Evolutionary conservation across 225 moss, liverwort and hornwort genomes (phyloP).

Genomic region (Sphagnum tenellum): DNA sequence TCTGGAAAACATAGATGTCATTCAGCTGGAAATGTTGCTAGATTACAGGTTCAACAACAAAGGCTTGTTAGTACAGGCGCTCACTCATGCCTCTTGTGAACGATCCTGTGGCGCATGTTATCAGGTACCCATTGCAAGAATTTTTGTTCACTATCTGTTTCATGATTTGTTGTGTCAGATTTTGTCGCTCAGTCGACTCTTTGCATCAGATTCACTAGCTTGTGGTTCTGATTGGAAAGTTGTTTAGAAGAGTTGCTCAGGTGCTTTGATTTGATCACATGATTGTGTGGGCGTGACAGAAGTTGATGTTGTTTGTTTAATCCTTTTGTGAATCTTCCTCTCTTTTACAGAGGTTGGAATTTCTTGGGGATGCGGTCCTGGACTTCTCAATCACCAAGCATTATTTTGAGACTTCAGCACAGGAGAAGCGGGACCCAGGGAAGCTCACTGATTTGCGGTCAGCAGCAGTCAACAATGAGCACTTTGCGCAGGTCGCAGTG

Average conservation of each 20-base stretch:
- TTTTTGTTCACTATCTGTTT: neutral
- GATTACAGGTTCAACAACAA: conserved; percentile 70
- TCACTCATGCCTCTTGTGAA: conserved; percentile 73
- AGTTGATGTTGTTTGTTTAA: neutral
- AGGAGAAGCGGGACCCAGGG: conserved; percentile 51
- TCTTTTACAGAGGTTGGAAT: conserved; percentile 72
- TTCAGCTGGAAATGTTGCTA: conserved; percentile 48
- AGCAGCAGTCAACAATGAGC: conserved; percentile 88
- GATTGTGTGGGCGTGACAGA: too few species aligned
- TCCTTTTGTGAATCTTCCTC: neutral
- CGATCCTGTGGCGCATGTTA: conserved; percentile 53
- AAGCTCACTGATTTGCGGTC: conserved; percentile 86
- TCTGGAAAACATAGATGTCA: conserved; percentile 31
- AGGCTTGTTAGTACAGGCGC: conserved; percentile 69
- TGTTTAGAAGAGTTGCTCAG: neutral
- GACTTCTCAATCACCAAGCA: conserved; percentile 78
- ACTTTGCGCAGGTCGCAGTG: conserved; percentile 87
- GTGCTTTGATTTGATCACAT: neutral
- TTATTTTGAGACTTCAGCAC: conserved; percentile 46
- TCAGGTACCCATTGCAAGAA: conserved; percentile 38
- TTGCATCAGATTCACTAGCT: too few species aligned
- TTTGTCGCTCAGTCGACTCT: too few species aligned
- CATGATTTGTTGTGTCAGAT: too few species aligned
- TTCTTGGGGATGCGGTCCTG: conserved; percentile 92
- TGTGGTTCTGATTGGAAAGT: neutral